These are phyloP conservation scores for Moelleriella libera DNA, from an alignment of 2,329 filamentous ascomycete species.

Conservation along the genomic window DNA sequence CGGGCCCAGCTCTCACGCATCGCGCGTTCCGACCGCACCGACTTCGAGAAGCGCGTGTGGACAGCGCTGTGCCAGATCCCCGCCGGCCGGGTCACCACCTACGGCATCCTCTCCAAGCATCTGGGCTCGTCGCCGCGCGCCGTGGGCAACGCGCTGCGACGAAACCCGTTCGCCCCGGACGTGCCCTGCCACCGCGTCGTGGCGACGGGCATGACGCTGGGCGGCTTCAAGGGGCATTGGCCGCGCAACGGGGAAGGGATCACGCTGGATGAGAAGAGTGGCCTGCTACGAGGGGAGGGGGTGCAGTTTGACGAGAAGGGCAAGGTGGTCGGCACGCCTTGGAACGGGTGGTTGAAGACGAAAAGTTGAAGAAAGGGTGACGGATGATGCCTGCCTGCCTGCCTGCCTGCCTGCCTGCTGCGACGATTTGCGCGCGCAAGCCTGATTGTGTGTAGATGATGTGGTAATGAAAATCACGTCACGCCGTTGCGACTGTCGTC, in stretches of 20 bases:
- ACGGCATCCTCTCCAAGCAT: slow-evolving; percentile 55
- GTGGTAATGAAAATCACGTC: too few species aligned
- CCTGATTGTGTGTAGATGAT: too few species aligned
- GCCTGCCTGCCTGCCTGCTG: too few species aligned
- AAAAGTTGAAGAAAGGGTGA: too few species aligned
- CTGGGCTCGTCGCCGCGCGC: slow-evolving; percentile 60
- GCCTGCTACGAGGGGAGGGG: slow-evolving; percentile 47
- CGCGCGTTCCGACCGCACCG: slow-evolving; percentile 26
- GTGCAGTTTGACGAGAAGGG: slow-evolving; percentile 48
- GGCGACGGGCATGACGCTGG: slow-evolving; percentile 55
- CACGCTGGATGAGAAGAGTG: slow-evolving; percentile 50
- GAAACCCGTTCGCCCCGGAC: slow-evolving; percentile 70
- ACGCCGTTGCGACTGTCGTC: too few species aligned
- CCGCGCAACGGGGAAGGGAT: slow-evolving; percentile 45
- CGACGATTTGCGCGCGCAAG: too few species aligned
- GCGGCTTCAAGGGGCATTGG: slow-evolving; percentile 58
- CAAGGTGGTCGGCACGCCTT: slow-evolving; percentile 44
- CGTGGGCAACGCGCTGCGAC: slow-evolving; percentile 61
- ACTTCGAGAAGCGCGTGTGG: slow-evolving; percentile 54
- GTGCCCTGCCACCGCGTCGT: slow-evolving; percentile 76
- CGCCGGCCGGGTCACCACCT: slow-evolving; percentile 60
- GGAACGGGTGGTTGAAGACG: slow-evolving; percentile 22
- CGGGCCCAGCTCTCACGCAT: slow-evolving; percentile 29
- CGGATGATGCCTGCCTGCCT: too few species aligned
- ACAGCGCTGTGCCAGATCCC: slow-evolving; percentile 65